These are phyloP conservation scores for Gryganskiella cystojenkinii DNA, from an alignment of 192 early-diverging fungal genomes.

Conservation along the genomic window DNA sequence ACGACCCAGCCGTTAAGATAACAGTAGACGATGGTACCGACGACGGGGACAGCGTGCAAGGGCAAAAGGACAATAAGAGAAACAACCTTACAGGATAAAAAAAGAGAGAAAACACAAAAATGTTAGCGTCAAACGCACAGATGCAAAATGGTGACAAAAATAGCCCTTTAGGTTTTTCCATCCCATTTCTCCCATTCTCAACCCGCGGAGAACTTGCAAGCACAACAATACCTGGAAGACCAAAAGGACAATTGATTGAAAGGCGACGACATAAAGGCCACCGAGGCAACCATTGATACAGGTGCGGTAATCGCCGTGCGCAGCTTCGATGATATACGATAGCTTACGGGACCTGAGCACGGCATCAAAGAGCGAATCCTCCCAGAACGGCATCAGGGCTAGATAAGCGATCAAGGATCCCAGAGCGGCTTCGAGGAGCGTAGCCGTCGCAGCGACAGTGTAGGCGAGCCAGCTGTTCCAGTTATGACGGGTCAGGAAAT, in stretches of 20 bases:
- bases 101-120: constrained; percentile 20
- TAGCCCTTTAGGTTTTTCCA: constrained; percentile 16
- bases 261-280: constrained; percentile 31
- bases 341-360: constrained; percentile 58
- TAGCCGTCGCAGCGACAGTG: constrained; percentile 58
- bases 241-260: constrained; percentile 45
- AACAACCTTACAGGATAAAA: constrained; percentile 51
- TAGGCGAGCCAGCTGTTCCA: constrained; percentile 70
- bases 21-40: constrained; percentile 66
- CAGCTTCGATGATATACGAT: constrained; percentile 53
- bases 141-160: constrained; percentile 39
- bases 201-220: constrained; percentile 7
- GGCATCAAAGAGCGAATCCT: constrained; percentile 69
- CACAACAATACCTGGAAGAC: constrained; percentile 30
- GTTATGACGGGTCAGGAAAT: constrained; percentile 55
- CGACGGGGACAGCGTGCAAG: constrained; percentile 65
- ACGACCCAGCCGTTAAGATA: constrained; percentile 67
- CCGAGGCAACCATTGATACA: constrained; percentile 36
- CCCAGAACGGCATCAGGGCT: constrained; percentile 65
- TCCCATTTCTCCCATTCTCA: no score
- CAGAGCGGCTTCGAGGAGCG: constrained; percentile 63
- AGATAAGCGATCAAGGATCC: constrained; percentile 63
- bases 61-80: constrained; percentile 67
- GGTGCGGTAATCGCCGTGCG: constrained; percentile 47
- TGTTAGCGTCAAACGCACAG: constrained; percentile 17